These are phyloP conservation scores for Sherardia arvensis DNA, from an alignment of 257 asterid genomes.

Conservation along the genomic window DNA sequence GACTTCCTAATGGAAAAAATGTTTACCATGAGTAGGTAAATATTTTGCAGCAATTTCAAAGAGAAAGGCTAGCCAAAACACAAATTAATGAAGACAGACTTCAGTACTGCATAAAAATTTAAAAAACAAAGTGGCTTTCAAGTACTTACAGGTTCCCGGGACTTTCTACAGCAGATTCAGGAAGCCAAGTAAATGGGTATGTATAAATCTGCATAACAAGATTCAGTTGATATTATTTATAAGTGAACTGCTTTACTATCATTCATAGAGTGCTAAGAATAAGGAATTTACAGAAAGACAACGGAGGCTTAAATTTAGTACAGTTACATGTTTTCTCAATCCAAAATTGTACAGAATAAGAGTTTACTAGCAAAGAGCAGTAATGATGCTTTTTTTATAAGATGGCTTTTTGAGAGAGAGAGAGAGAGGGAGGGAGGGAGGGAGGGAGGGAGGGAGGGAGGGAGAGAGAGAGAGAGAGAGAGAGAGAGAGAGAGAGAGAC, in stretches of 20 bases:
- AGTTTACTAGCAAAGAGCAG: neutral
- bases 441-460: too few relatives aligned
- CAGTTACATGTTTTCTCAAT: neutral
- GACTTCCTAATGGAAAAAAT: neutral
- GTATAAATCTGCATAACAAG: constrained; percentile 44
- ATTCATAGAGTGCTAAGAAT: too few relatives aligned
- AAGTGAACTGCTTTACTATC: too few relatives aligned
- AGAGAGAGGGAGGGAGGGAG: too few relatives aligned
- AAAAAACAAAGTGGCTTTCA: constrained; percentile 1
- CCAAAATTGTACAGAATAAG: neutral
- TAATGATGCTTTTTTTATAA: too few relatives aligned
- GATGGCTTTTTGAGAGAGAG: too few relatives aligned
- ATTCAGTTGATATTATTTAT: neutral
- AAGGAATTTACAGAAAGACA: neutral
- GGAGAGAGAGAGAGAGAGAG: too few relatives aligned
- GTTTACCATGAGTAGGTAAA: neutral
- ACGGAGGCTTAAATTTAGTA: too few relatives aligned
- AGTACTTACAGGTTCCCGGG: constrained; percentile 68
- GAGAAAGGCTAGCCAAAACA: neutral
- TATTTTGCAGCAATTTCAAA: neutral
- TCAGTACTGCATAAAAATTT: neutral
- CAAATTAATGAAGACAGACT: neutral
- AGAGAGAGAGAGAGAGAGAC: too few relatives aligned
- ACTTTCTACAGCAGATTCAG: constrained; percentile 62
- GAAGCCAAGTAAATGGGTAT: constrained; percentile 59